phyloP scores from a whole-genome alignment of 2,329 filamentous ascomycete genomes.

The Alternaria ventricosa region DNA sequence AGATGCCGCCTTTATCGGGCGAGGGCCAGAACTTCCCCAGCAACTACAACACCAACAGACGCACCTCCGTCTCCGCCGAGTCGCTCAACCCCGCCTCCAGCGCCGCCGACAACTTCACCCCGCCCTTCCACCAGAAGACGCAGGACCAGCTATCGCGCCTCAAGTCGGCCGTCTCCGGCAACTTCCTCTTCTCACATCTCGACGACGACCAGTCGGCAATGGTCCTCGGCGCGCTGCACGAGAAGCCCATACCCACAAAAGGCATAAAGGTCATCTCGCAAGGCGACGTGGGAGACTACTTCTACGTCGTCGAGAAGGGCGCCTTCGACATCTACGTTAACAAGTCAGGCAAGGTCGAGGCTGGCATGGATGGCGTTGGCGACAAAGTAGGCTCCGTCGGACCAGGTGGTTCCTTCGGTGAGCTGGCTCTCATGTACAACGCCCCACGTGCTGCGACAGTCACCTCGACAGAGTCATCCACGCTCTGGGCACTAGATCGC shows the following conservation, averaged over 20 bases:
- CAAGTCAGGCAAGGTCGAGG: slow-evolving; percentile 73
- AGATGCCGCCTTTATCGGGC: slow-evolving; percentile 53
- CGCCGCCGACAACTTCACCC: slow-evolving; percentile 86
- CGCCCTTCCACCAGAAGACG: slow-evolving; percentile 84
- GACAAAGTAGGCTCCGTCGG: slow-evolving; percentile 81
- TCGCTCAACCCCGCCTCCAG: slow-evolving; percentile 89
- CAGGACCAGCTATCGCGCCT: slow-evolving; percentile 80
- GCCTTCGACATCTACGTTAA: slow-evolving; percentile 93
- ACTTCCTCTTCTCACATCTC: slow-evolving; percentile 92
- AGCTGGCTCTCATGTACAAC: slow-evolving; percentile 98
- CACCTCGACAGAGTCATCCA: slow-evolving; percentile 80
- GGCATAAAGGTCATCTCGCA: slow-evolving; percentile 91
- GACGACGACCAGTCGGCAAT: slow-evolving; percentile 91
- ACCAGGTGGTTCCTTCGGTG: slow-evolving; percentile 91
- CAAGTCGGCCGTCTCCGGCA: slow-evolving; percentile 80
- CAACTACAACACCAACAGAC: slow-evolving; percentile 91
- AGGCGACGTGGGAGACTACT: slow-evolving; percentile 95
- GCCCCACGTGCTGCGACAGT: slow-evolving; percentile 95
- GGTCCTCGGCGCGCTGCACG: slow-evolving; percentile 87
- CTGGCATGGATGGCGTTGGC: slow-evolving; percentile 83
- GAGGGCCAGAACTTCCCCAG: slow-evolving; percentile 78
- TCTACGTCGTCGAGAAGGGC: slow-evolving; percentile 94
- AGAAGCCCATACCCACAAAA: slow-evolving; percentile 94
- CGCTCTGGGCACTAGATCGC: slow-evolving; percentile 92
- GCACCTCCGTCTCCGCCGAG: slow-evolving; percentile 96